Conservation (phyloP, 805 yeast genomes). For the Lipomyces oligophaga region DNA sequence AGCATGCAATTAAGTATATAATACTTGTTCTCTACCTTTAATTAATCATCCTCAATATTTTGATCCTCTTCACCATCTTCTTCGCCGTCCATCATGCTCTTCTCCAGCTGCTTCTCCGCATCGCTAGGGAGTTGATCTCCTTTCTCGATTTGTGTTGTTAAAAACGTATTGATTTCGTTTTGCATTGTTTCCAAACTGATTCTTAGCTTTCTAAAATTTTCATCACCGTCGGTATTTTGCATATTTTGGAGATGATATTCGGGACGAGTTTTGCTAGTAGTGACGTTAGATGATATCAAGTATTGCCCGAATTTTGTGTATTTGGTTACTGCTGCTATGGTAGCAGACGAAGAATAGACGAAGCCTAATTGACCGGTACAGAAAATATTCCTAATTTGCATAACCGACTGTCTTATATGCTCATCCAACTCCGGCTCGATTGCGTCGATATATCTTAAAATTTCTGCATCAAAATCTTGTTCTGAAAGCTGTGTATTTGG, state of each 20-base stretch:
- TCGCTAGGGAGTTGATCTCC: conserved; percentile 1
- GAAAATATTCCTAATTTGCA: neutral
- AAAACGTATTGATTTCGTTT: conserved; percentile 19
- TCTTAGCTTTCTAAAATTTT: conserved; percentile 4
- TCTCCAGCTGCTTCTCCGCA: conserved; percentile 17
- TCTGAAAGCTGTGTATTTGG: too few species aligned
- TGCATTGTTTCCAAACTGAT: conserved; percentile 17
- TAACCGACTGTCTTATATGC: neutral
- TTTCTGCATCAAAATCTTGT: too few species aligned
- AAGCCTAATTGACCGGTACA: neutral
- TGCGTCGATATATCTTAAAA: too few species aligned
- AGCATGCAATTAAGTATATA: too few species aligned
- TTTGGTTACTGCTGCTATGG: neutral
- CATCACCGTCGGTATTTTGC: neutral
- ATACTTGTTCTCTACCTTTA: too few species aligned
- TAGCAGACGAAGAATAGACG: neutral
- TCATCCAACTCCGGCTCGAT: too few species aligned
- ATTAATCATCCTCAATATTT: too few species aligned
- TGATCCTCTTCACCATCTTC: conserved; percentile 26
- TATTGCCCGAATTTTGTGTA: neutral
- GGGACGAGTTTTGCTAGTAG: neutral
- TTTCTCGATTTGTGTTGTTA: conserved; percentile 22
- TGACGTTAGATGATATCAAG: neutral
- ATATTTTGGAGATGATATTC: neutral
- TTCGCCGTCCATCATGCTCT: conserved; percentile 26